A percentile compares a stretch with the other conserved stretches of the same genome.
These are phyloP conservation scores for Alternaria triticina DNA, from an alignment of 2,329 filamentous ascomycete species.

Conservation along the genomic window DNA sequence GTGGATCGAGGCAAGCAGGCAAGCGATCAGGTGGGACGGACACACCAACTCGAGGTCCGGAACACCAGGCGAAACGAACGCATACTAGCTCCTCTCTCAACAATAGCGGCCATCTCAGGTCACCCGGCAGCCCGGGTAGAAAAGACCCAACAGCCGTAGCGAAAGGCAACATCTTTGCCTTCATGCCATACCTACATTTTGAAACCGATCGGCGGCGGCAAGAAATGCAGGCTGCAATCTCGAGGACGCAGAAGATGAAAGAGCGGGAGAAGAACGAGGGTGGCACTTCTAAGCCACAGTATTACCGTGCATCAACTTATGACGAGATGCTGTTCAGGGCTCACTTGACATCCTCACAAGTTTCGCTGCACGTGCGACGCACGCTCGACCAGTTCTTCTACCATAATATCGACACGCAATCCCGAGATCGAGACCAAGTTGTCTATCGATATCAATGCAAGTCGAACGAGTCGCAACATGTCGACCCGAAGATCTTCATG, in stretches of 20 bases:
- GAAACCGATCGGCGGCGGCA: constrained; percentile 63
- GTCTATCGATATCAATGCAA: constrained; percentile 65
- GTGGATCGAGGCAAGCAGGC: constrained; percentile 31
- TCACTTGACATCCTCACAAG: constrained; percentile 55
- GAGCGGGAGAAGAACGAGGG: constrained; percentile 25
- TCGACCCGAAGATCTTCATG: constrained; percentile 68
- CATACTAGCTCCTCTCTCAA: constrained; percentile 31
- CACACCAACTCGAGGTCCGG: constrained; percentile 33
- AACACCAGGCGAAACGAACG: constrained; percentile 31
- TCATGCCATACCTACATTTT: constrained; percentile 72
- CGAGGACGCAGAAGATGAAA: constrained; percentile 39
- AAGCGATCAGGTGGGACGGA: constrained; percentile 36
- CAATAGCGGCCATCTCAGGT: constrained; percentile 35
- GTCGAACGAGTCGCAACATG: constrained; percentile 35
- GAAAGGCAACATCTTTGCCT: constrained; percentile 51
- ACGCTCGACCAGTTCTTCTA: constrained; percentile 72
- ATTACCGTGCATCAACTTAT: constrained; percentile 38
- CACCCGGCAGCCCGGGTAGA: constrained; percentile 46
- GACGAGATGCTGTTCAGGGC: constrained; percentile 58
- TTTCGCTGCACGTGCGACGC: constrained; percentile 63
- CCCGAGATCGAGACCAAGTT: constrained; percentile 68
- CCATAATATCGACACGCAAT: constrained; percentile 66
- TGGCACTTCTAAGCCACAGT: constrained; percentile 19
- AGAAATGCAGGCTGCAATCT: constrained; percentile 64
- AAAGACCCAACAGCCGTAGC: constrained; percentile 40